phyloP scores from a whole-genome alignment of 176 grass and related monocot species.

The Zoysia japonica region DNA sequence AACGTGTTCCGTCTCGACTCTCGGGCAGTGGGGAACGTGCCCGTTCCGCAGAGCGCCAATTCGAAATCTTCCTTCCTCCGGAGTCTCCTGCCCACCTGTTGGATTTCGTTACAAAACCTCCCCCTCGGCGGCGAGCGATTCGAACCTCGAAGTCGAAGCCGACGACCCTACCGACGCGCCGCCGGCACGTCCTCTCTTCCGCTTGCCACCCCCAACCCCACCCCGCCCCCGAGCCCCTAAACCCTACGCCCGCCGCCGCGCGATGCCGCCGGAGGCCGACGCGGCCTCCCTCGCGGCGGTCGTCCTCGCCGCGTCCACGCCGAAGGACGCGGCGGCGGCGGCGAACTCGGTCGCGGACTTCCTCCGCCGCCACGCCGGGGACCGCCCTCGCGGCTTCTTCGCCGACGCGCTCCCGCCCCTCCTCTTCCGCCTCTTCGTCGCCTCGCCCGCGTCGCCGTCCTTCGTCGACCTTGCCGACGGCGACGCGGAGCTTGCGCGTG shows the following conservation, averaged over 20 bases:
- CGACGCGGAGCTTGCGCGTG: not conserved
- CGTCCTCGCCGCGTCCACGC: conserved; percentile 40
- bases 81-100: not conserved
- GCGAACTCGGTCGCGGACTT: conserved; percentile 23
- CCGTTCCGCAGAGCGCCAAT: not conserved
- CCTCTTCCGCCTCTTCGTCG: conserved; percentile 50
- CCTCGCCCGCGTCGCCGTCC: conserved; percentile 31
- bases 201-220: no score
- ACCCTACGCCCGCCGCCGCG: conserved; percentile 3
- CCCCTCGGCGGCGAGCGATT: not conserved
- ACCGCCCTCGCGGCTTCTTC: conserved; percentile 65
- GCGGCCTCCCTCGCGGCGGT: not conserved
- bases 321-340: conserved; percentile 36
- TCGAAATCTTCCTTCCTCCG: not conserved
- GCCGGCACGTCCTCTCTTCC: no score
- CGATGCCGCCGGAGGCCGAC: not conserved
- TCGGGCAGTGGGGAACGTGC: not conserved
- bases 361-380: conserved; percentile 54
- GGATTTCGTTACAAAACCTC: not conserved
- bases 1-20: not conserved
- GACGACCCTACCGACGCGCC: no score
- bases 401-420: conserved; percentile 58
- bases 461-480: conserved; percentile 56
- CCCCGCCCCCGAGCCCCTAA: not conserved
- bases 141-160: not conserved